Base-by-base conservation (phyloP, 2,329 filamentous ascomycete genomes). In the Phoma herbarum region DNA sequence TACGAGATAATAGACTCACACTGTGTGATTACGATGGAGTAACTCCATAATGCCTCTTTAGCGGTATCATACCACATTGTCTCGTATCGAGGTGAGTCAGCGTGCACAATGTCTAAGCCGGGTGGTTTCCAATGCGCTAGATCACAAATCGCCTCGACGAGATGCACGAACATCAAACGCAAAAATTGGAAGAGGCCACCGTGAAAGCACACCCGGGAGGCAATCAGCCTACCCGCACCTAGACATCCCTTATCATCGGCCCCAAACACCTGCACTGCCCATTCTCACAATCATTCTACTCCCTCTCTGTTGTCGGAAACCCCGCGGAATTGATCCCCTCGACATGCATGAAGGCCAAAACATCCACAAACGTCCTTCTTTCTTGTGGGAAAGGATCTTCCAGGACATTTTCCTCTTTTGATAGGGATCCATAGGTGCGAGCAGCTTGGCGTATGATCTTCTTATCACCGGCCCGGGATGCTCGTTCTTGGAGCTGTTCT, bases 201-300 rank as follows among this genome's bases (percentile, higher is more conserved):
- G 20, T 18, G 20, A 41, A 23, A 41, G 37, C 37, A 7, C 1
- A 22, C 20, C 37, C 37, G 6, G 20, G 4, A 6, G 37, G 20
- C 18, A 6, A 22, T 9, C 37, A 22, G 18, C 35, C 35, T 7
- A 14, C 6, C 37, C 18, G 14, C 37, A 41, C 6, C 41, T 43
- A 43, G 4, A 43, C 41, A 26, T 43, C 41, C 22, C 41, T 43
- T 7, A 26, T 18, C 41, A 43, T 25, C 41, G 50, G 42, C 14
- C 50, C 50, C 23, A 52, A n/a, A n/a, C 41, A 52, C 41, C 41
- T 43, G 8, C 50, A 52, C 16, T 25, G 16, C n/a, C 31, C 18
- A 1, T 43, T 29, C n/a, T 3, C 25, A 39, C 50, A 52, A 1
- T 14, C 28, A 5, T 12, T 22, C 33, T 16, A 9, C 33, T 47